phyloP scores from a whole-genome alignment of 441 rosid genomes.

The Euphorbia celastroides region DNA sequence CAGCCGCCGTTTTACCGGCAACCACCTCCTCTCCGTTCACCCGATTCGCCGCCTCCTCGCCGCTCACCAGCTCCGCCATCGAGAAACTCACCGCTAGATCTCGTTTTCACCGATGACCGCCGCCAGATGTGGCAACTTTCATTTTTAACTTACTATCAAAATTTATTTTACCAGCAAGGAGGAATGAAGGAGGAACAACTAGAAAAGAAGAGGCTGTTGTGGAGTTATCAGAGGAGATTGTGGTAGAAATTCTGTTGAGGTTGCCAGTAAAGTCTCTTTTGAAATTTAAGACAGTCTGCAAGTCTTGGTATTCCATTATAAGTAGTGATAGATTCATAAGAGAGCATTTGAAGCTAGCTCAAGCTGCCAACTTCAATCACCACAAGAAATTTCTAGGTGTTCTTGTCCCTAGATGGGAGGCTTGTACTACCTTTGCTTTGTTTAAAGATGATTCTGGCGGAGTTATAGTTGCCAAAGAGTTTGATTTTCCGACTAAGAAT shows the following conservation, averaged over 20 bases:
- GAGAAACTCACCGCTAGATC: no score
- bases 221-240: neutral
- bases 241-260: neutral
- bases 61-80: no score
- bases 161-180: neutral
- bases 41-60: no score
- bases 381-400: neutral
- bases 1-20: no score
- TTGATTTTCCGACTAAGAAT: neutral
- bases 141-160: no score
- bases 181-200: neutral
- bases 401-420: neutral
- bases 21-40: no score
- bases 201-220: neutral
- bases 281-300: neutral
- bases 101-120: no score
- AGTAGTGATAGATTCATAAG: neutral
- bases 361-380: neutral
- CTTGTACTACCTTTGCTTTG: neutral
- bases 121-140: no score
- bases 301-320: neutral
- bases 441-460: neutral
- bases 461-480: neutral
- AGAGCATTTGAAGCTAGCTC: neutral
- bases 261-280: neutral